These are phyloP conservation scores for Chytriomyces sp. DNA, from an alignment of 192 early-diverging fungal genomes.

Conservation along the genomic window DNA sequence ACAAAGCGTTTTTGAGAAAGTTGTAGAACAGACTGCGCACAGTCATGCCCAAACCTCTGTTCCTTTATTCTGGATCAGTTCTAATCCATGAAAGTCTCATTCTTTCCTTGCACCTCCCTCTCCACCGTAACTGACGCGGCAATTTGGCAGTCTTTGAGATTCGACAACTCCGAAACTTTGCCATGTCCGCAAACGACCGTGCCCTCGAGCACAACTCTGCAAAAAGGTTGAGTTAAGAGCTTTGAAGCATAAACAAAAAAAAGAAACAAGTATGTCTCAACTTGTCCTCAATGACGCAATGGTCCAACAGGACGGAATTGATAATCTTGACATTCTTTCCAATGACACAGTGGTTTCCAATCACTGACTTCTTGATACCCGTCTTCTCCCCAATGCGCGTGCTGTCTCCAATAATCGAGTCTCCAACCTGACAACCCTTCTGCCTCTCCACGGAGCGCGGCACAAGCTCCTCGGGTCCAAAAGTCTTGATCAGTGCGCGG, in stretches of 20 bases:
- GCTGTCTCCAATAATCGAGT: slow-evolving; percentile 88
- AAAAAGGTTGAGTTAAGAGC: background rate
- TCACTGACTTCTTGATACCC: slow-evolving; percentile 89
- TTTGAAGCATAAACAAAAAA: background rate
- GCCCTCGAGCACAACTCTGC: slow-evolving; percentile 82
- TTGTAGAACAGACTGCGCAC: too few relatives aligned
- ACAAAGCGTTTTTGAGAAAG: too few relatives aligned
- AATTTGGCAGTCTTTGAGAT: slow-evolving; percentile 90
- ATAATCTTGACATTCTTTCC: slow-evolving; percentile 95
- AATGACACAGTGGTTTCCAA: slow-evolving; percentile 93
- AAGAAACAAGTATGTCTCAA: slow-evolving; percentile 23
- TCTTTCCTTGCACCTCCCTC: slow-evolving; percentile 48
- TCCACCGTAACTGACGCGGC: slow-evolving; percentile 67
- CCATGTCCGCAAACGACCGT: slow-evolving; percentile 84
- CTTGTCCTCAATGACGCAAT: slow-evolving; percentile 90
- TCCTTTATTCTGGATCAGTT: too few relatives aligned
- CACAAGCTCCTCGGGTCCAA: slow-evolving; percentile 55
- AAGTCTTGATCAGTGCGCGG: slow-evolving; percentile 46
- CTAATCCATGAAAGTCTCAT: slow-evolving; percentile 7
- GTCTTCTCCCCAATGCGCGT: slow-evolving; percentile 89
- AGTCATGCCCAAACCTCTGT: too few relatives aligned
- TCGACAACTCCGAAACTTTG: slow-evolving; percentile 72
- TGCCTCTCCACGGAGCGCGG: slow-evolving; percentile 70
- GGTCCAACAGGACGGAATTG: slow-evolving; percentile 96
- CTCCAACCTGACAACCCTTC: slow-evolving; percentile 65